Base-by-base conservation (phyloP, 768 basidiomycete genomes). In the Hypholoma sublateritium region DNA sequence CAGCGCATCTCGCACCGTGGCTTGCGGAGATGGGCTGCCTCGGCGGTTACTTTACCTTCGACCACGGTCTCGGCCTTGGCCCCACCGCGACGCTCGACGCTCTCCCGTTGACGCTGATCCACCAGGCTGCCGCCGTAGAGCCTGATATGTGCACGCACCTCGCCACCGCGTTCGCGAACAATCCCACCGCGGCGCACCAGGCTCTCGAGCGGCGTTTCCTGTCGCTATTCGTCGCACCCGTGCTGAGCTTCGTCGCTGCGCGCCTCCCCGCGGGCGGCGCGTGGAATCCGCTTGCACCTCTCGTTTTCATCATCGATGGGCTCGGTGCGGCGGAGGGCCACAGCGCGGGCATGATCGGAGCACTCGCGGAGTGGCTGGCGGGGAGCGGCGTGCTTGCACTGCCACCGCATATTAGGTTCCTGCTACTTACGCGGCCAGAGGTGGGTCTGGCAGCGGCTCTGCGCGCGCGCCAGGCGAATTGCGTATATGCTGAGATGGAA, bases 31-130 rank as follows among this genome's bases (percentile, higher is more conserved):
- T 63, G 43, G 58, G 59, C 21, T 63, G 48, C 45, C 57, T 67
- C 3, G 66, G 66, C 25, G 66, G 66, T 22, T 67, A 65, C 36
- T 67, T 63, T 50, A 60, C 66, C 4, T 65, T 65, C 21, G 62
- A 60, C 35, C 34, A 44, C 21, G 39, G 9, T 47, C 22, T 16
- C 42, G 25, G 21, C 46, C 35, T 24, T 32, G 48, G 46, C 14
- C 41, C 54, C 28, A 24, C 17, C 39, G 41, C 59, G n/a, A 22
- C 59, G 9, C 59, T 67, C 14, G 54, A 60, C 2, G 53, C 63
- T 2, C 56, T 67, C 13, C 62, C 64, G 1, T 59, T 63, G 28
- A 67, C 66, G 1, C 46, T 67, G 9, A 52, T 62, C 5, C 63
- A 67, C 44, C 63, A 65, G 50, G 42, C 54, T 13, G 48, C 56